phyloP scores from a whole-genome alignment of 1,139 yeast genomes.

The Kodamaea ohmeri region DNA sequence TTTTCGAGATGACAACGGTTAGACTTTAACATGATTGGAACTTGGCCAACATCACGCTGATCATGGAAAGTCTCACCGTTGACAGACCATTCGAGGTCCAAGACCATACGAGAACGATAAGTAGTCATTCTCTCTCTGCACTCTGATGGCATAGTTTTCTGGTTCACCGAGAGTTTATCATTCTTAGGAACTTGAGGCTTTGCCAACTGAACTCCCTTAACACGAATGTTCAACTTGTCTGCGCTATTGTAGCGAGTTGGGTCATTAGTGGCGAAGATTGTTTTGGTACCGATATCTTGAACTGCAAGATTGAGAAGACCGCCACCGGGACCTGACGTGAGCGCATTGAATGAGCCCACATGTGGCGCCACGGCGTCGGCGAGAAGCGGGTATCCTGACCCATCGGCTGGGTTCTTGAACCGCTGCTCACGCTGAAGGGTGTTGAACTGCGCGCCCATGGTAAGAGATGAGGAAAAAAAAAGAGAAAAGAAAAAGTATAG shows the following conservation, averaged over 20 bases:
- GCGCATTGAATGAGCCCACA: conserved; percentile 92
- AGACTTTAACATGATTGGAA: conserved; percentile 87
- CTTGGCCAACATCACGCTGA: conserved; percentile 84
- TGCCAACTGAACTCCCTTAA: conserved; percentile 82
- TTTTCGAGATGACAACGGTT: conserved; percentile 89
- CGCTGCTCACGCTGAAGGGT: conserved; percentile 86
- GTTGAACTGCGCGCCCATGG: conserved; percentile 57
- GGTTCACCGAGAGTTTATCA: conserved; percentile 77
- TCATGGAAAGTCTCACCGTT: conserved; percentile 82
- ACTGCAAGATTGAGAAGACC: conserved; percentile 85
- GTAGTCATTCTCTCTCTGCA: conserved; percentile 86
- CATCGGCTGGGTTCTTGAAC: conserved; percentile 80
- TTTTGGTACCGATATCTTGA: conserved; percentile 81
- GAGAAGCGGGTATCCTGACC: conserved; percentile 76
- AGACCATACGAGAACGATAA: conserved; percentile 69
- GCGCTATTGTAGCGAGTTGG: conserved; percentile 57
- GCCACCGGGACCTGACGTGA: conserved; percentile 82
- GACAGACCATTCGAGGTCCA: conserved; percentile 80
- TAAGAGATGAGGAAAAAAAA: conserved; percentile 5
- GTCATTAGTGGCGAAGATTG: conserved; percentile 78
- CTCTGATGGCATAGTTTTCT: conserved; percentile 83
- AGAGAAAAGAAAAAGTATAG: background rate
- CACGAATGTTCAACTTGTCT: conserved; percentile 74
- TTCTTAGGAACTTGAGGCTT: conserved; percentile 73
- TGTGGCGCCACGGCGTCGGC: conserved; percentile 93